Percentiles rank a stretch among this genome's conserved stretches.
Evolutionary conservation across 805 yeast genomes (phyloP).

Genomic region (Zygotorulaspora sp.): DNA sequence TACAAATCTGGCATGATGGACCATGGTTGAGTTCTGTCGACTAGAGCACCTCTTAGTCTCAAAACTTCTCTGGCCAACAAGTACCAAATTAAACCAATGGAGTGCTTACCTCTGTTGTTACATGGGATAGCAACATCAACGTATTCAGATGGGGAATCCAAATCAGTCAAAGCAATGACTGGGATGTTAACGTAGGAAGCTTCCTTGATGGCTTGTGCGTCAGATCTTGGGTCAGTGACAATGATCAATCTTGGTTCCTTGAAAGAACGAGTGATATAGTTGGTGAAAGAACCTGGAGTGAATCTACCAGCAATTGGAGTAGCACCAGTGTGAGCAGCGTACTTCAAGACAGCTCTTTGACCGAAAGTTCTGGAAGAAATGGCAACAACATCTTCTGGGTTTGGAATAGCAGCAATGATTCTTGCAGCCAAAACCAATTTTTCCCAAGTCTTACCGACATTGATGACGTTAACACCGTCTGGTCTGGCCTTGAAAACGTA

Average conservation of each 20-base stretch:
- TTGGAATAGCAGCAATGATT: conserved; percentile 98
- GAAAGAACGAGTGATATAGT: conserved; percentile 99
- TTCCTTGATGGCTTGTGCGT: conserved; percentile 99
- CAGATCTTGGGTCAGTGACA: conserved; percentile 99
- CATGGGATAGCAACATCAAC: conserved; percentile 99
- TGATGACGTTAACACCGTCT: conserved; percentile 98
- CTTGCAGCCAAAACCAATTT: conserved; percentile 95
- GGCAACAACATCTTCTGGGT: conserved; percentile 97
- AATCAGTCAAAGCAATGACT: conserved; percentile 97
- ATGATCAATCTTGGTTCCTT: conserved; percentile 99
- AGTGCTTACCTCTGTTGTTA: conserved; percentile 99
- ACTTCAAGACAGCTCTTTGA: conserved; percentile 99
- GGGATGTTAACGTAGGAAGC: conserved; percentile 99
- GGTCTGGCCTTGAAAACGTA: conserved; percentile 98
- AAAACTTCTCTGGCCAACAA: conserved; percentile 98
- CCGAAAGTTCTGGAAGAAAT: conserved; percentile 99
- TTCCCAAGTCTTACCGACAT: conserved; percentile 99
- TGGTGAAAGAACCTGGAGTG: conserved; percentile 99
- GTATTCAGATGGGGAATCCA: conserved; percentile 98
- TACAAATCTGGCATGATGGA: conserved; percentile 99
- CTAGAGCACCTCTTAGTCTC: conserved; percentile 96
- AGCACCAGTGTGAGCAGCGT: conserved; percentile 99
- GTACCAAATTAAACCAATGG: conserved; percentile 99
- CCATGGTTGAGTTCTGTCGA: conserved; percentile 97
- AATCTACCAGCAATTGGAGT: conserved; percentile 99